Evolutionary conservation across 202 grass and related monocot genomes (phyloP).

Genomic region (Zizania palustris): DNA sequence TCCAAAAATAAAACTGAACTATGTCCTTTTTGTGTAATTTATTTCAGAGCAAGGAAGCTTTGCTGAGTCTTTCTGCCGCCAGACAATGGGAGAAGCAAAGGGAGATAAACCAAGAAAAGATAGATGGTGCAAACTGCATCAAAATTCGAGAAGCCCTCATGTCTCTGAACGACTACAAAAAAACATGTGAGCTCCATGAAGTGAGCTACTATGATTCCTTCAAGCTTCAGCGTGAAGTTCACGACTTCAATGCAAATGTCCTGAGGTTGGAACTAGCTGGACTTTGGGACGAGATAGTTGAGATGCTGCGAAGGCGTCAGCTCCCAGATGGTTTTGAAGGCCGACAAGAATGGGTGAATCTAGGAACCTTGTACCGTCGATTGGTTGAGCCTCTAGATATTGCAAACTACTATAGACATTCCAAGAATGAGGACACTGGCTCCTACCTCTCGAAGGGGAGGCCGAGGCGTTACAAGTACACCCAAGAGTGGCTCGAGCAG

Average conservation of each 20-base stretch:
- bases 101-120: constrained; percentile 75
- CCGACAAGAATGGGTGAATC: constrained; percentile 68
- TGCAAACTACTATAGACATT: constrained; percentile 95
- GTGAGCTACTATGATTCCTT: constrained; percentile 86
- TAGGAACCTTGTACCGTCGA: constrained; percentile 70
- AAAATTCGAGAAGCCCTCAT: constrained; percentile 75
- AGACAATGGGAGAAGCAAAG: constrained; percentile 88
- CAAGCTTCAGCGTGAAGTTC: constrained; percentile 80
- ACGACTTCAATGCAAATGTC: constrained; percentile 89
- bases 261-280: constrained; percentile 75
- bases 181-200: constrained; percentile 60
- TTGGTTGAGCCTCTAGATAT: constrained; percentile 95
- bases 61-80: constrained; percentile 65
- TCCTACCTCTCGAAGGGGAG: constrained; percentile 80
- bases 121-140: constrained; percentile 58
- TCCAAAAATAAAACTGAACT: not conserved
- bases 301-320: constrained; percentile 83
- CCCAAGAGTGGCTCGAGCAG: constrained; percentile 88
- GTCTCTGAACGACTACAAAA: constrained; percentile 66
- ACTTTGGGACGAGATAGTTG: constrained; percentile 95
- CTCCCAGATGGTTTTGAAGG: constrained; percentile 78
- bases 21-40: not conserved
- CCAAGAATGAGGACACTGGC: constrained; percentile 93
- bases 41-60: constrained; percentile 79
- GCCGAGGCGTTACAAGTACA: constrained; percentile 75